Percentiles rank a stretch among this genome's conserved stretches.
Conservation (phyloP, 2,329 filamentous ascomycete species). For the Colletotrichum agaves region DNA sequence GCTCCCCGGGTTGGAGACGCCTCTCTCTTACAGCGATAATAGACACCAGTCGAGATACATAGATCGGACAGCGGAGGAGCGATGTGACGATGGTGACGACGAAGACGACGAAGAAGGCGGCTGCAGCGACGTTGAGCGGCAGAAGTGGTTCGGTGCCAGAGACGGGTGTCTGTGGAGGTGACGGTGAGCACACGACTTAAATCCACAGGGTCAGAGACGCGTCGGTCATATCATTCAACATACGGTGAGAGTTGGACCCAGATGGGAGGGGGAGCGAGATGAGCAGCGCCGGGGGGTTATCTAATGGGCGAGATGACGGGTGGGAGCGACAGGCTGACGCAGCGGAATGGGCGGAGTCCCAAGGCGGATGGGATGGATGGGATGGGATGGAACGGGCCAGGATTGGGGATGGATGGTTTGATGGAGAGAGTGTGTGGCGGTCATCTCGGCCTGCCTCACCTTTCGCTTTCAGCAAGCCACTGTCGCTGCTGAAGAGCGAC, state of each 20-base stretch:
- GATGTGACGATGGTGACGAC: conserved; percentile 1
- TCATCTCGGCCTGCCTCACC: conserved; percentile 36
- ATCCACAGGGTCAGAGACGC: conserved; percentile 31
- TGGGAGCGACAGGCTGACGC: conserved; percentile 37
- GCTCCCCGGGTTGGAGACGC: conserved; percentile 35
- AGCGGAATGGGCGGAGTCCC: conserved; percentile 38
- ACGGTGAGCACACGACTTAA: conserved; percentile 33
- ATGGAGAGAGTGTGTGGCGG: conserved; percentile 29
- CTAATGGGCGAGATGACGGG: conserved; percentile 37
- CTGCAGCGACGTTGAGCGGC: conserved; percentile 16
- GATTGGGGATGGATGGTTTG: conserved; percentile 24
- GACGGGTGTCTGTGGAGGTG: conserved; percentile 24
- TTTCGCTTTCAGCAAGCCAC: conserved; percentile 31
- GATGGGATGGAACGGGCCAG: conserved; percentile 32
- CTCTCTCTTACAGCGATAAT: conserved; percentile 31
- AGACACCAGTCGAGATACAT: conserved; percentile 26
- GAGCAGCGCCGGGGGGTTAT: conserved; percentile 38
- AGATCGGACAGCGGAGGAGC: conserved; percentile 18
- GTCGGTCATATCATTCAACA: conserved; percentile 36
- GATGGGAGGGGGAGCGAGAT: conserved; percentile 37
- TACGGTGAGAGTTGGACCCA: conserved; percentile 37
- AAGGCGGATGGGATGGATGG: conserved; percentile 31
- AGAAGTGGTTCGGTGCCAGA: conserved; percentile 27
- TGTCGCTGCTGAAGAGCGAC: conserved; percentile 17
- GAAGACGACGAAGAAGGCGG: conserved; percentile 1